Percentiles rank a stretch among this genome's conserved stretches.
These are phyloP conservation scores for Pulveroboletus sp. DNA, from an alignment of 768 basidiomycete species.

Conservation along the genomic window DNA sequence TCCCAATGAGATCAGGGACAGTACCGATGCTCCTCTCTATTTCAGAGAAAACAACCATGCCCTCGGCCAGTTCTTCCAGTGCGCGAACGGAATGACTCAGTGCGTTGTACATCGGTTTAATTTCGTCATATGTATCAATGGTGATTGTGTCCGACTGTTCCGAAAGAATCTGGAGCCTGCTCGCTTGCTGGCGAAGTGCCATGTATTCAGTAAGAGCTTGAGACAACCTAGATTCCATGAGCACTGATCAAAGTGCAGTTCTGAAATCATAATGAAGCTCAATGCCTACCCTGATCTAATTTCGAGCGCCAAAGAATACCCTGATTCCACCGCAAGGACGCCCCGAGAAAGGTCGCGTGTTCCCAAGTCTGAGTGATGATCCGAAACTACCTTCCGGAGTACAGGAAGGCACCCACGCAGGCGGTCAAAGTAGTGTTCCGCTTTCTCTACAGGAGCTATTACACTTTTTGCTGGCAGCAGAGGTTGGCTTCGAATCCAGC, in stretches of 20 bases:
- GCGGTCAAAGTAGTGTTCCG: conserved; percentile 61
- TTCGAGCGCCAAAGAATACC: conserved; percentile 62
- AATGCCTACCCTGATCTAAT: conserved; percentile 57
- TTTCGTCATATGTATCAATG: conserved; percentile 9
- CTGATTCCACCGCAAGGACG: conserved; percentile 71
- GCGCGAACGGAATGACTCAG: conserved; percentile 23
- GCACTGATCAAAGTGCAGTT: background rate
- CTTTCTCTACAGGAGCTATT: conserved; percentile 33
- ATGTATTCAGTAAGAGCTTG: conserved; percentile 14
- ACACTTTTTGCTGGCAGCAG: conserved; percentile 25
- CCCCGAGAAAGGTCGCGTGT: conserved; percentile 87
- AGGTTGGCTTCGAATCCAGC: conserved; percentile 67
- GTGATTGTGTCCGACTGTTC: conserved; percentile 18
- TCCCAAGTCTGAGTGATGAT: conserved; percentile 76
- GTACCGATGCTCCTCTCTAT: conserved; percentile 22
- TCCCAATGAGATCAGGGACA: conserved; percentile 24
- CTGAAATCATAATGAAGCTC: background rate
- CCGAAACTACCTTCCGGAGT: conserved; percentile 54
- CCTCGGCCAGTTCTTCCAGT: conserved; percentile 36
- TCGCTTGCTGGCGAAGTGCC: conserved; percentile 11
- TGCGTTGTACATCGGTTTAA: conserved; percentile 19
- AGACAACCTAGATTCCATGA: conserved; percentile 12
- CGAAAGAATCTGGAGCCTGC: conserved; percentile 19
- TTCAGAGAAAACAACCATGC: conserved; percentile 30
- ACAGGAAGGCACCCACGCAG: conserved; percentile 61